Evolutionary conservation across 352 stramenopile genomes (phyloP).

Genomic region (Globisporangium spiculum): DNA sequence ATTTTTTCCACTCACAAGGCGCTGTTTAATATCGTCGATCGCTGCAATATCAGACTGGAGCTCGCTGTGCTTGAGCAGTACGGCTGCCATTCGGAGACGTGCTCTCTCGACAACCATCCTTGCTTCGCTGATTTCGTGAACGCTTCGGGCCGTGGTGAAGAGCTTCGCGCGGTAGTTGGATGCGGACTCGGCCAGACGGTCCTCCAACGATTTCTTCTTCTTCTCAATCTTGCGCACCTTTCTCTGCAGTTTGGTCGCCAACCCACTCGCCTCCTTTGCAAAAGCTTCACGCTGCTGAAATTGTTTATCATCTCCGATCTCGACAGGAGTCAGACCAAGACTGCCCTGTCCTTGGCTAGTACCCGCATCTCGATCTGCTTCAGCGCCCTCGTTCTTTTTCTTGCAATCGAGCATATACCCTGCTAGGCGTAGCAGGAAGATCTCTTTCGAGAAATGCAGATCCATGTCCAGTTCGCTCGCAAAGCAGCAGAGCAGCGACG

Average conservation of each 20-base stretch:
- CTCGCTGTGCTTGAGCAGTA: conserved; percentile 39
- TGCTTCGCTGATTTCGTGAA: conserved; percentile 30
- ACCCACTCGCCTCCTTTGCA: conserved; percentile 16
- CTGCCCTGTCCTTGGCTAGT: background rate
- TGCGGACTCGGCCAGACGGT: conserved; percentile 30
- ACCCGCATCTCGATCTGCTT: conserved; percentile 8
- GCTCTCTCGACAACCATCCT: conserved; percentile 33
- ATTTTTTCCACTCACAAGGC: conserved; percentile 16
- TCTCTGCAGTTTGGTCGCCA: conserved; percentile 35
- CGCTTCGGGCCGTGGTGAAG: conserved; percentile 6
- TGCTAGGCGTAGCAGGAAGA: conserved; percentile 38
- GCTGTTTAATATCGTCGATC: conserved; percentile 21
- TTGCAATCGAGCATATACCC: conserved; percentile 10
- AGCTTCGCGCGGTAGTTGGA: conserved; percentile 30
- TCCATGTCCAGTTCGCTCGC: conserved; percentile 35
- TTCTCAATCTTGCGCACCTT: conserved; percentile 60
- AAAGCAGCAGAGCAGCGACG: conserved; percentile 42
- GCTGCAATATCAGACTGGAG: conserved; percentile 18
- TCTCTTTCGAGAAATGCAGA: conserved; percentile 46
- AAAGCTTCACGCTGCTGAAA: conserved; percentile 9
- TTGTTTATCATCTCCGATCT: background rate
- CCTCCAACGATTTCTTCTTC: conserved; percentile 32
- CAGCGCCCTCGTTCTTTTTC: conserved; percentile 1
- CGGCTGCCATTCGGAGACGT: conserved; percentile 28
- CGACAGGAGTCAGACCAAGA: too few relatives aligned